Evolutionary conservation across 768 basidiomycete species (phyloP).

Genomic region (Naganishia randhawae): DNA sequence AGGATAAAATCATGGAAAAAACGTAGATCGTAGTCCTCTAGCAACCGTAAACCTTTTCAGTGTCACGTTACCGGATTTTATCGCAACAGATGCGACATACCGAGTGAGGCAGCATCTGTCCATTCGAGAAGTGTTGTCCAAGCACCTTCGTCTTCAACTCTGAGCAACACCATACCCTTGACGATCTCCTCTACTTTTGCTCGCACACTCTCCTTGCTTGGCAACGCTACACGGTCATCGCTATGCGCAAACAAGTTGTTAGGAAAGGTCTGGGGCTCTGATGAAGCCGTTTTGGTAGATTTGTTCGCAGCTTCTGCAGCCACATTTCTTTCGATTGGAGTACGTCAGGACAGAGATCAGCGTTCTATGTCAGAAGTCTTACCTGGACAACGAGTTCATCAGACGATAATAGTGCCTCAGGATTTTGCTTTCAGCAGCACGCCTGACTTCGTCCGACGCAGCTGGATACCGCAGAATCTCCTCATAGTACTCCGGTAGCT

Average conservation of each 20-base stretch:
- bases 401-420: slow-evolving; percentile 63
- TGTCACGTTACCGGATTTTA: background rate
- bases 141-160: slow-evolving; percentile 71
- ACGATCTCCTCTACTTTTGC: slow-evolving; percentile 68
- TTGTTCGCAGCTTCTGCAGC: background rate
- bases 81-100: slow-evolving; percentile 53
- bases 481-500: slow-evolving; percentile 70
- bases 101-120: slow-evolving; percentile 63
- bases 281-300: too few relatives aligned
- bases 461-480: slow-evolving; percentile 77
- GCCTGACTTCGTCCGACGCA: slow-evolving; percentile 74
- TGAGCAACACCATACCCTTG: slow-evolving; percentile 69
- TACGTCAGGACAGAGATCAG: background rate
- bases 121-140: slow-evolving; percentile 77
- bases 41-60: background rate
- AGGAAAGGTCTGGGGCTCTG: background rate
- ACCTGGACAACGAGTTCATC: slow-evolving; percentile 61
- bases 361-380: too few relatives aligned
- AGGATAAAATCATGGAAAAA: slow-evolving; percentile 61
- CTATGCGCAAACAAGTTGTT: slow-evolving; percentile 15
- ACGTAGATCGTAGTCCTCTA: slow-evolving; percentile 63
- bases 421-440: slow-evolving; percentile 70
- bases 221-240: background rate
- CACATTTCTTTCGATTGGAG: background rate
- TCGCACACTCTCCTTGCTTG: slow-evolving; percentile 53